Evolutionary conservation across 495 filamentous ascomycete genomes (phyloP).

Genomic region (Aspergillus nidulans): DNA sequence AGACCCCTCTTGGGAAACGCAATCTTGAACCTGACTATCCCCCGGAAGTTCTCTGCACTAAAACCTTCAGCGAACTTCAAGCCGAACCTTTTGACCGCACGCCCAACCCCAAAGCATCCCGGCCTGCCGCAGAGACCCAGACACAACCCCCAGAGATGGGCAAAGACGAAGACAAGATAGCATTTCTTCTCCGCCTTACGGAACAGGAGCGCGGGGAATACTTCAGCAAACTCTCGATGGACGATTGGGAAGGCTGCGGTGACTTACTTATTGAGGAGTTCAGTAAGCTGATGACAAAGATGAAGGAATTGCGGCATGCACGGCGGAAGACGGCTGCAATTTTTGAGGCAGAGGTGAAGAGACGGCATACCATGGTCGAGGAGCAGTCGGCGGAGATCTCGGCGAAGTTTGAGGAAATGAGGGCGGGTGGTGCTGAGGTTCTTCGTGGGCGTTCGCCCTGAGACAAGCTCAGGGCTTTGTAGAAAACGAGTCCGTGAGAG

Average conservation of each 20-base stretch:
- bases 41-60: constrained; percentile 36
- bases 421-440: constrained; percentile 39
- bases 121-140: neutral
- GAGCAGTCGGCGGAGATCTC: constrained; percentile 34
- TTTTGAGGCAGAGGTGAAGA: constrained; percentile 66
- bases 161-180: constrained; percentile 24
- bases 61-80: constrained; percentile 40
- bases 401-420: constrained; percentile 40
- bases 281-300: constrained; percentile 53
- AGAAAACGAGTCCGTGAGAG: no score
- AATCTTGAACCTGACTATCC: constrained; percentile 40
- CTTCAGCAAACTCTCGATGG: constrained; percentile 58
- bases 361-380: constrained; percentile 42
- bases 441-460: constrained; percentile 35
- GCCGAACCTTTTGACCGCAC: constrained; percentile 42
- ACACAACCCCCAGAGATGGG: constrained; percentile 6
- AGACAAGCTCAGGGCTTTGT: constrained; percentile 4
- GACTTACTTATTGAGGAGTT: constrained; percentile 76
- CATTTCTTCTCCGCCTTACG: constrained; percentile 24
- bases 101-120: constrained; percentile 20
- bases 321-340: constrained; percentile 59
- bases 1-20: constrained; percentile 24
- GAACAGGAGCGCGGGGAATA: constrained; percentile 54
- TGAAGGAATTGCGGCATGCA: constrained; percentile 58
- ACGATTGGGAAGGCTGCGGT: constrained; percentile 79